Evolutionary conservation across 306 rosid genomes (phyloP).

Genomic region (Cucurbita maxima): DNA sequence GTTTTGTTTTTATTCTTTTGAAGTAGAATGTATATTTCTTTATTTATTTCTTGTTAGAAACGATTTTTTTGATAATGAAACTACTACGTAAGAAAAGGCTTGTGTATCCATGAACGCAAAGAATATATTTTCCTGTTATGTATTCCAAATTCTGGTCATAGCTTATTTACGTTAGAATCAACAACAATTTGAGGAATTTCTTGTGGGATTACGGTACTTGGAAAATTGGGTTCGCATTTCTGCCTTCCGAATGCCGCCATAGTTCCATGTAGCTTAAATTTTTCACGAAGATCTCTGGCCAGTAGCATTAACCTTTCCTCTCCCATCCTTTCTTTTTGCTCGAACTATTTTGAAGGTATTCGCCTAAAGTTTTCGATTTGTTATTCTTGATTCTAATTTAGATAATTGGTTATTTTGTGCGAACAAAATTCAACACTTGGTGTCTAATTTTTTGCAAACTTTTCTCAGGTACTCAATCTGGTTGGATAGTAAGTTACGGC

Average conservation of each 20-base stretch:
- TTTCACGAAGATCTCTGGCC: background rate
- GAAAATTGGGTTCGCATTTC: background rate
- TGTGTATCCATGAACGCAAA: background rate
- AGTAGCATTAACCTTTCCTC: background rate
- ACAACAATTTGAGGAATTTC: background rate
- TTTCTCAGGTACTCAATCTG: slow-evolving; percentile 77
- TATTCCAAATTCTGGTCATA: background rate
- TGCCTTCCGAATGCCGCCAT: background rate
- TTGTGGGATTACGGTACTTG: background rate
- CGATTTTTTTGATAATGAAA: background rate
- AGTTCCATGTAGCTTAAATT: background rate
- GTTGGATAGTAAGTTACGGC: slow-evolving; percentile 90
- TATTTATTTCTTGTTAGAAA: background rate
- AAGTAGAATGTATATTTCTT: background rate
- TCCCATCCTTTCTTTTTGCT: background rate
- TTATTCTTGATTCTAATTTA: background rate
- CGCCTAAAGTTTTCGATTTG: background rate
- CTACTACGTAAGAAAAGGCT: background rate
- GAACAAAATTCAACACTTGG: background rate
- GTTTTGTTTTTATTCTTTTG: background rate
- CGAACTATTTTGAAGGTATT: background rate
- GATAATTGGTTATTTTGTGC: background rate
- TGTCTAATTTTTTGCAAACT: background rate
- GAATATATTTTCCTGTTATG: background rate
- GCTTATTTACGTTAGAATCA: no score